Evolutionary conservation across 257 asterid species (phyloP).

Genomic region (Ehretia macrophylla): DNA sequence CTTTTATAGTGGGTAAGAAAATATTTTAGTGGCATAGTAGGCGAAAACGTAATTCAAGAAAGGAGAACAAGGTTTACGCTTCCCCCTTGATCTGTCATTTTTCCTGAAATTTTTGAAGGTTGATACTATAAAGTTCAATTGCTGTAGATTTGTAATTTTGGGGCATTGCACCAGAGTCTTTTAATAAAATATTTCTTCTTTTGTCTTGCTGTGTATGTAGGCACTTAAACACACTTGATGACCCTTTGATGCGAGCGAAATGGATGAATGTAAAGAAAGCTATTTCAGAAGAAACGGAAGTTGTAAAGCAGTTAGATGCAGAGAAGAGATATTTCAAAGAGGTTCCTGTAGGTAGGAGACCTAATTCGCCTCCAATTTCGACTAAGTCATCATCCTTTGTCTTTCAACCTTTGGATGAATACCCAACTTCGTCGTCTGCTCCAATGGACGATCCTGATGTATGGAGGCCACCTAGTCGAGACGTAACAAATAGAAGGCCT

Average conservation of each 20-base stretch:
- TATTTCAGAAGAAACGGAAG: constrained; percentile 90
- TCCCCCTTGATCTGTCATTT: too few species aligned
- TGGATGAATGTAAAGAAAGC: constrained; percentile 97
- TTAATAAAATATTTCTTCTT: constrained; percentile 7
- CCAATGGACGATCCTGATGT: constrained; percentile 99
- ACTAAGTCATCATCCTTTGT: constrained; percentile 70
- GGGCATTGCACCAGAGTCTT: neutral
- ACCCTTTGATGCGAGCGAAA: constrained; percentile 74
- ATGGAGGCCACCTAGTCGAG: constrained; percentile 98
- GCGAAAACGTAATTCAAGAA: too few species aligned
- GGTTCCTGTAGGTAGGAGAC: constrained; percentile 62
- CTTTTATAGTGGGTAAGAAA: too few species aligned
- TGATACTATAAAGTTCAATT: too few species aligned
- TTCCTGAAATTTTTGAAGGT: too few species aligned
- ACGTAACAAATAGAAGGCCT: constrained; percentile 62
- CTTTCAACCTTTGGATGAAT: constrained; percentile 91
- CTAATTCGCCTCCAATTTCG: constrained; percentile 88
- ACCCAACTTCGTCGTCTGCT: constrained; percentile 78
- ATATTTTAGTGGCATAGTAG: too few species aligned
- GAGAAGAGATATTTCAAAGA: constrained; percentile 89
- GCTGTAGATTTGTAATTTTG: neutral
- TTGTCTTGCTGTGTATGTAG: constrained; percentile 26
- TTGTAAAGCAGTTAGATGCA: constrained; percentile 89
- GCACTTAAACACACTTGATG: constrained; percentile 84
- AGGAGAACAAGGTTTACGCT: too few species aligned